These are phyloP conservation scores for Stephanocyclus meneghinianus DNA, from an alignment of 352 stramenopile species.

Conservation along the genomic window DNA sequence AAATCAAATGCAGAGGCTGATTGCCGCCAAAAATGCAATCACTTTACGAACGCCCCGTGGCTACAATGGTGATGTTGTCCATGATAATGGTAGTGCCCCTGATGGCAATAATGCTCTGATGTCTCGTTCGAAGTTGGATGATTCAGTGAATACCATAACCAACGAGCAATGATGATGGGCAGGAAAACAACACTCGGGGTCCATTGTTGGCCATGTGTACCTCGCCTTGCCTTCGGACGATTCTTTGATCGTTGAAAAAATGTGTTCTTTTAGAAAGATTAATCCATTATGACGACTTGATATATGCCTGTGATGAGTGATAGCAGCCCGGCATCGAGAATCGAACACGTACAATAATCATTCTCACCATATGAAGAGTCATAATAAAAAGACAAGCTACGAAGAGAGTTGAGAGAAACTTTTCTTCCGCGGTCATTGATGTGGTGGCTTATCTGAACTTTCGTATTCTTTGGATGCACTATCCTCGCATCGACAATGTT, in stretches of 20 bases:
- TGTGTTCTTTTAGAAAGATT: not conserved
- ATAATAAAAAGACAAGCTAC: not conserved
- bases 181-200: conserved; percentile 3
- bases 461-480: not conserved
- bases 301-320: not conserved
- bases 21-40: too few species aligned
- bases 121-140: not conserved
- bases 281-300: not conserved
- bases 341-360: not conserved
- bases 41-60: too few species aligned
- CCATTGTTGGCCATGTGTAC: conserved; percentile 4
- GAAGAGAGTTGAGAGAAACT: not conserved
- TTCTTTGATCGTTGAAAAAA: not conserved
- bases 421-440: not conserved
- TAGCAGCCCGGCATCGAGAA: too few species aligned
- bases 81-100: conserved; percentile 5
- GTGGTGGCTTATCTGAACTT: not conserved
- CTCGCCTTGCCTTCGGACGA: not conserved
- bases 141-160: conserved; percentile 10
- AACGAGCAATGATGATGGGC: conserved; percentile 7
- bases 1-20: too few species aligned
- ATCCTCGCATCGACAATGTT: not conserved
- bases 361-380: not conserved
- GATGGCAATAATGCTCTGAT: not conserved
- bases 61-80: conserved; percentile 8